Evolutionary conservation across 2,329 filamentous ascomycete species (phyloP), one percentile per base, ranked within the genome.

Genomic region (Paecilomyces sp.): DNA sequence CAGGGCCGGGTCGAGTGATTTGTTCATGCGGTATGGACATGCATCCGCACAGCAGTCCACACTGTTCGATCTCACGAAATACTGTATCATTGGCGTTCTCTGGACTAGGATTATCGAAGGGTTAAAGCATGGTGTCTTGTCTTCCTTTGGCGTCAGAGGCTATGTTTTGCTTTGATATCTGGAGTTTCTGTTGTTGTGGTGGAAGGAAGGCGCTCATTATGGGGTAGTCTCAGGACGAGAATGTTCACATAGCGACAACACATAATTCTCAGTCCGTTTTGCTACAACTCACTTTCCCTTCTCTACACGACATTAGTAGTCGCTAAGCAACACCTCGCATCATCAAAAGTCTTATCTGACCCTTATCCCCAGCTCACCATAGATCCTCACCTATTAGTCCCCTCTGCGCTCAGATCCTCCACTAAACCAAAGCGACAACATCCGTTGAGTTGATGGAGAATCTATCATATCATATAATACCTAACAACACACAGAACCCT

Each of bases 1-100:
- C 76, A 79, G 61, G 77, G 77, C 2, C 76, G 75, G 57, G 65
- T 70, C 31, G 77, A 79, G 61, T 77, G 56, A 57, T 52, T 18
- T 57, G n/a, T 47, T 25, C 22, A 22, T 36, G 33, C 22, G 33
- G 25, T 22, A 24, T 51, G 8, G 36, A 47, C 54, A 61, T 56
- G 51, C 51, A 5, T 53, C 24, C 22, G 22, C 7, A 6, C 9
- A 22, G n/a, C 3, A 6, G 41, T 47, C 15, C 7, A 15, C 41
- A 47, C n/a, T 18, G 6, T 5, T 41, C 5, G 15, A 8, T 47
- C 9, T 47, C 41, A 47, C 41, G 41, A 47, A 47, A 47, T n/a
- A n/a, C 15, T 47, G 41, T 47, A 47, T 47, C 41, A 47, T 47
- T 47, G 41, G 41, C 41, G 41, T 47, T 47, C n/a, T 47, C 41